Evolutionary conservation across 1,139 yeast species (phyloP), one percentile per base, ranked within the genome.

Genomic region (Scheffersomyces insectosa): DNA sequence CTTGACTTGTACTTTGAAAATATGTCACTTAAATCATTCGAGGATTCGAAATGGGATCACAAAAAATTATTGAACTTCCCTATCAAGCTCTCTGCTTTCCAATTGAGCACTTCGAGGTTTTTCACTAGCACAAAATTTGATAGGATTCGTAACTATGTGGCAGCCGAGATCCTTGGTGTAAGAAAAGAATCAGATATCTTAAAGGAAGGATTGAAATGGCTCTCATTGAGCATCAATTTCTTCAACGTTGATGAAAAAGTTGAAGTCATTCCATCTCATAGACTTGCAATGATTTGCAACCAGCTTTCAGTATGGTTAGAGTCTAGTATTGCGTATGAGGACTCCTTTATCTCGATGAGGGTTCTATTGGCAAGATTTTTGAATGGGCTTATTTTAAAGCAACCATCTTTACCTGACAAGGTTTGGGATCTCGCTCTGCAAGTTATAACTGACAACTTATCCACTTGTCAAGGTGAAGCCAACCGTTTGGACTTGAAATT

Each of bases 141-240:
- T 23, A 71, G 83, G 47, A 52, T 79, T n/a, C 75, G 89, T 47
- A 85, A 82, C 49, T 72, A 72, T 47, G 68, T 79, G n/a, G 80
- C 83, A 9, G 81, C 91, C 1, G 90, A 84, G 49, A 61, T 86
- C 28, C 66, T 86, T 42, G 88, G 89, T 1, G 67, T 77, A 1
- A 71, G 66, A 39, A 55, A 72, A 2, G 56, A 65, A 1, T 41
- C 54, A 4, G 75, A 75, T 27, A 70, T 82, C 10, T 44, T 72
- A 5, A 43, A 55, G 1, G 57, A 57, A 2, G 86, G 85, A 0
- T 57, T 80, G 33, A 62, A 59, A 33, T 72, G 77, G 63, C 46
- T 86, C 5, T 63, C 81, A 1, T 56, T 82, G n/a, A 64, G 83
- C 38, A 72, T 70, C 39, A 70, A 73, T 46, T 76, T 85, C 51